Base-by-base conservation (phyloP, 441 rosid species). In the Raphanus hybrid region DNA sequence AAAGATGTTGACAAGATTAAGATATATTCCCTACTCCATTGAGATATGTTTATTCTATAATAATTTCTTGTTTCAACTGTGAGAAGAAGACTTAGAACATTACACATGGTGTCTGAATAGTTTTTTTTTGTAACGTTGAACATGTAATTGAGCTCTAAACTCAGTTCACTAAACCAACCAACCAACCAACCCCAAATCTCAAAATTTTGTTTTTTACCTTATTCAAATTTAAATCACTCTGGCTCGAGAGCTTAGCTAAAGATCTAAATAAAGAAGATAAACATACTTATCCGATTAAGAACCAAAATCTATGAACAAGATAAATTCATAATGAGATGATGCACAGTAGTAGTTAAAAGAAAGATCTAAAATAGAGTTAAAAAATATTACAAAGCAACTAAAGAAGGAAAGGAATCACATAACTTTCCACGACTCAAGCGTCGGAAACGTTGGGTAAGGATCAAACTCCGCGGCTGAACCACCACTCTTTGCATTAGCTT, bases 371-470 rank as follows among this genome's bases (percentile, higher is more conserved):
- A 43, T n/a, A n/a, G n/a, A n/a, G n/a, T n/a, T n/a, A n/a, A n/a
- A n/a, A n/a, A n/a, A n/a, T n/a, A n/a, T n/a, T n/a, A n/a, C n/a
- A n/a, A n/a, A n/a, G n/a, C n/a, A n/a, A n/a, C n/a, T n/a, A n/a
- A n/a, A n/a, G n/a, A n/a, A n/a, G n/a, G n/a, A n/a, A n/a, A n/a
- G n/a, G n/a, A n/a, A n/a, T 41, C 18, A 80, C 54, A 71, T 9
- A 50, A 71, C 80, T 37, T 72, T 75, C 83, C 83, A 80, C 14
- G 83, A 80, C 14, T 80, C 83, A 2, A 80, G 83, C 26, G 83
- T 80, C 18, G 83, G 82, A 9, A 80, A 80, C 27, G 5, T 57
- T 15, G 76, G 50, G 20, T 58, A 66, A n/a, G 20, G 71, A 35
- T 75, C 82, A 15, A 58, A 63, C 1, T 69, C 80, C 50, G 8